Evolutionary conservation across 23 red algal genomes (phyloP).

Genomic region (Gracilaria caudata): DNA sequence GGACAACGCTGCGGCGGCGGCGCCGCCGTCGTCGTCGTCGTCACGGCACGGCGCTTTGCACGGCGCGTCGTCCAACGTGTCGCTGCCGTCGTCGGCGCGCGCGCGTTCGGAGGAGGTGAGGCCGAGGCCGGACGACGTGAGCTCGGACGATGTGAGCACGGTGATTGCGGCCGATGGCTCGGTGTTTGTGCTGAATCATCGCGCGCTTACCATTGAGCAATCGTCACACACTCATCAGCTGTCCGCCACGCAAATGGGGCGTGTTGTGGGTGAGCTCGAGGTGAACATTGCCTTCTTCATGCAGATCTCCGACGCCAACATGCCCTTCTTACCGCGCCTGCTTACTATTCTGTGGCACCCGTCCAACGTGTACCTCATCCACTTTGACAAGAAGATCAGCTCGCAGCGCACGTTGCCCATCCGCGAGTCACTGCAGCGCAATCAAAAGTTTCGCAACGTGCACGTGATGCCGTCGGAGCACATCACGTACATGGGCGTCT

Average conservation of each 20-base stretch:
- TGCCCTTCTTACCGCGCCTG: slow-evolving; percentile 49
- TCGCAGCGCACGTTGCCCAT: not conserved
- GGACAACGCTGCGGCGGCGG: no score
- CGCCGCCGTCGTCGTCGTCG: no score
- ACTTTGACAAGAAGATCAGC: slow-evolving; percentile 85
- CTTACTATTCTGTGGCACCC: slow-evolving; percentile 69
- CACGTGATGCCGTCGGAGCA: slow-evolving; percentile 37
- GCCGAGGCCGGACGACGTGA: no score
- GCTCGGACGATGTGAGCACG: no score
- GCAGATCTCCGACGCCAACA: slow-evolving; percentile 52
- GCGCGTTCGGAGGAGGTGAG: no score
- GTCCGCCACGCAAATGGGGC: not conserved
- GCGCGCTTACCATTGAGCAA: not conserved
- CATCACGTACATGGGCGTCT: slow-evolving; percentile 70
- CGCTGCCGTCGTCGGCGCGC: no score
- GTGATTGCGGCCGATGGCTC: slow-evolving; percentile 33
- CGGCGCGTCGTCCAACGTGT: no score
- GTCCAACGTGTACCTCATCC: slow-evolving; percentile 70
- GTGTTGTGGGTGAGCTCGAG: not conserved
- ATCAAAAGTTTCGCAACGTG: slow-evolving; percentile 27
- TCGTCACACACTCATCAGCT: not conserved
- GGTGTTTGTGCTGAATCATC: not conserved
- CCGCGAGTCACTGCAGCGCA: slow-evolving; percentile 12
- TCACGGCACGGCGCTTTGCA: no score
- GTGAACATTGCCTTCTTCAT: slow-evolving; percentile 70